These are phyloP conservation scores for Syzygium syzygioides DNA, from an alignment of 441 rosid genomes.

Conservation along the genomic window DNA sequence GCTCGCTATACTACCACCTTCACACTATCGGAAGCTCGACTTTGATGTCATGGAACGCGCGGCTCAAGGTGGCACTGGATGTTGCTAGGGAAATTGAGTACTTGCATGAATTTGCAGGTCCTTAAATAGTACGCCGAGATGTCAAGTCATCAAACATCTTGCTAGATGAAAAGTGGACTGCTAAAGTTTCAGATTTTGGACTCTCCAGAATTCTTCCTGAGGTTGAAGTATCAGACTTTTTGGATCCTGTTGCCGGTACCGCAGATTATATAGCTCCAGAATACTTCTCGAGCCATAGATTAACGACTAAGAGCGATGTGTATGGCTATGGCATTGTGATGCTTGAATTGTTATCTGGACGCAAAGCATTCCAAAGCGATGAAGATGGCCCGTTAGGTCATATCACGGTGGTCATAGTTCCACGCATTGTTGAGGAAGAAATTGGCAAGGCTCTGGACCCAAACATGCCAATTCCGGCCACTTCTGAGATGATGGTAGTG, in stretches of 20 bases:
- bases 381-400: background rate
- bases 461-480: background rate
- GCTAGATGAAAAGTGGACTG: conserved; percentile 17
- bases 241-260: background rate
- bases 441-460: background rate
- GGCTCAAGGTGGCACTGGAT: background rate
- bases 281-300: background rate
- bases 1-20: background rate
- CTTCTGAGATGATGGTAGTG: accelerated
- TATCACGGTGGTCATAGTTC: background rate
- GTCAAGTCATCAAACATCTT: conserved; percentile 5
- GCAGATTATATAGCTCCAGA: background rate
- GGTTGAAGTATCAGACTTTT: background rate
- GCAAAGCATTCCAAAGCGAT: background rate
- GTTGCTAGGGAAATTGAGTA: background rate
- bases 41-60: background rate
- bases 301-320: accelerated
- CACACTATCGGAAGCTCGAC: background rate
- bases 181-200: conserved; percentile 26
- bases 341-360: background rate
- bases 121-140: background rate
- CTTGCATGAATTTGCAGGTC: background rate
- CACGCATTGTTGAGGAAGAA: background rate
- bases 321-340: background rate
- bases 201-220: background rate